Evolutionary conservation across 75 land plant species (phyloP), one percentile per base, ranked within the genome.

Genomic region (Cunninghamia lanceolata): DNA sequence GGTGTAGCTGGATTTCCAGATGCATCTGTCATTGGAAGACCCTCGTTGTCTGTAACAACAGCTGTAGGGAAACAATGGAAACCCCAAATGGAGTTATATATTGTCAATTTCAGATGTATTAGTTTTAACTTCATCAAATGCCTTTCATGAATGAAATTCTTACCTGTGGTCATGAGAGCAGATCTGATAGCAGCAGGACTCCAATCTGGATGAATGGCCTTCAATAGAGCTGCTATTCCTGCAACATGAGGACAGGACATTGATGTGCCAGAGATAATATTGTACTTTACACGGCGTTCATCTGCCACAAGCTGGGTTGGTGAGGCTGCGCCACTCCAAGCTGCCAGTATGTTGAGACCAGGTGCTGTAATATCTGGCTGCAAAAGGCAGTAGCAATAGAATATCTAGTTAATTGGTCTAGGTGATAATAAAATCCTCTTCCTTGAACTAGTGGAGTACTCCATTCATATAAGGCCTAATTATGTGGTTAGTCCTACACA

Each of bases 221-320:
- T 91, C 81, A 96, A 82, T 42, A 94, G 93, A 0, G 94, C 92
- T 25, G 92, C 94, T 4, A 92, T 86, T 40, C 89, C 95, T 9
- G 93, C 87, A 3, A 92, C 89, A 84, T 96, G 99, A 78, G 97
- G 97, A 83, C 94, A 93, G 1, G 99, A 87, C 97, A 96, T 96
- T n/a, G 97, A 95, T 10, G 97, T 96, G 32, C 95, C 99, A 0
- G 97, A 96, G 9, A 83, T 17, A 38, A 96, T 36, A 85, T 95
- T 95, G 77, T 89, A 95, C 89, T 88, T 86, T 16, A 92, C 95
- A 0, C 85, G 75, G 1, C 98, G 85, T 14, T 78, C 59, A 84
- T 96, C 97, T 4, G 4, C 42, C 1, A 74, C 45, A 16, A 92
- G 77, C 86, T 89, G 90, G n/a, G 97, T 90, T 0, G 93, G 93